Evolutionary conservation across 1,284 basidiomycete genomes (phyloP), one percentile per base, ranked within the genome.

Genomic region (Apiotrichum brassicae): DNA sequence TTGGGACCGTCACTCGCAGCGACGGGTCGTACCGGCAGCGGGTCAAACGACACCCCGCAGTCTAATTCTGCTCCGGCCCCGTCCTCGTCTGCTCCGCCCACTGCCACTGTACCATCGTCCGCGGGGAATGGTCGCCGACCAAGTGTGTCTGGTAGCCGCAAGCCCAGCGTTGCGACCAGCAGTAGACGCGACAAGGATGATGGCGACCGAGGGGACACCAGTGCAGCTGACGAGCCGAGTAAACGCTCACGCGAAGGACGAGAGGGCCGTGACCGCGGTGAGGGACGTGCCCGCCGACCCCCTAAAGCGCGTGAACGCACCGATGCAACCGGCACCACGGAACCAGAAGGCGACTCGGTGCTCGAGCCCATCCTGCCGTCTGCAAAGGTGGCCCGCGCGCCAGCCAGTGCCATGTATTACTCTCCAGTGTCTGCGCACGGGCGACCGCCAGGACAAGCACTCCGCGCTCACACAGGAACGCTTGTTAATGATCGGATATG

Each of bases 381-480:
- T 12, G 47, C 59, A 14, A 57, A 56, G 38, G 53, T 62, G 6
- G 24, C 49, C 0, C 53, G 60, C 11, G 63, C 61, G 3, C 62
- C 69, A 0, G 55, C 69, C 1, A 59, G 68, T n/a, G 65, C 71
- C 7, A 89, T 92, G 85, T 87, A 93, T 70, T 93, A 88, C 85
- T 87, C 85, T 57, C 79, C 80, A 47, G 84, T 87, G 2, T 86
- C 90, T 0, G 83, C 86, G 7, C 86, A 87, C 65, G 90, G 90
- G 1, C 60, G 74, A 1, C 71, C 89, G 39, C 89, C 89, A 2
- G 78, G 77, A 58, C 82, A 84, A 56, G 80, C 81, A 11, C 81
- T 92, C 73, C 81, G 89, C 4, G 87, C 89, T 2, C 90, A 93
- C 66, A 88, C 81, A 8, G 84, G 85, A 40, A 92, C 85, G 1